Base-by-base conservation (phyloP, 2,329 filamentous ascomycete species). In the Septoria petroselini region DNA sequence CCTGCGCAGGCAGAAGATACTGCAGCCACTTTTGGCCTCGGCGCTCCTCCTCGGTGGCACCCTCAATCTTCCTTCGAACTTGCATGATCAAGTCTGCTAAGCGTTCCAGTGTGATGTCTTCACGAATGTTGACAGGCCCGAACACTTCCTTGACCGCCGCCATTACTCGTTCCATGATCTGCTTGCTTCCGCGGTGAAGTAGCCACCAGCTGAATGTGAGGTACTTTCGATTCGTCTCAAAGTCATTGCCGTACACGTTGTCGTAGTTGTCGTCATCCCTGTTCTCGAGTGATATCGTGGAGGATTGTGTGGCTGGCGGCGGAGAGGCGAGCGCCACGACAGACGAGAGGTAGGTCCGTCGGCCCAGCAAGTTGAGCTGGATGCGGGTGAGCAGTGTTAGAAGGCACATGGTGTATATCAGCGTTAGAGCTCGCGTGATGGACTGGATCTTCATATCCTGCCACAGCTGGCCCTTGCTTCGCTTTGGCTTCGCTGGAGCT, bases 181-280 rank as follows among this genome's bases (percentile, higher is more conserved):
- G 82, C 58, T 83, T 82, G 84, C 90, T 97, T 35, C 93, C 93
- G 58, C 83, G 82, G 71, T 98, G 91, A 40, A 98, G 76, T 39
- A 98, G 74, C 91, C 91, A 98, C 93, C 93, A 98, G 71, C 89
- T 95, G 68, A 97, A 95, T 33, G 91, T 94, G 41, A 98, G 77
- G 66, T 97, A 98, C 65, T 88, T 87, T 61, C 91, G 80, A 70
- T 98, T 98, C 27, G 90, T 95, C 69, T 96, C 91, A 60, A 95
- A 96, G 69, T 98, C 93, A 68, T 87, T 91, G 37, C 90, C 90
- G 65, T 94, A 90, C 3, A 83, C 80, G 61, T 91, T 86, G 46
- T 91, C 87, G 14, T 80, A 76, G 63, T 86, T 85, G 66, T 93
- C 88, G 66, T 96, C 91, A 66, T 96, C 91, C 64, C 94, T 84